phyloP scores from a whole-genome alignment of 1,284 basidiomycete species.

The Sporisorium sorghi region DNA sequence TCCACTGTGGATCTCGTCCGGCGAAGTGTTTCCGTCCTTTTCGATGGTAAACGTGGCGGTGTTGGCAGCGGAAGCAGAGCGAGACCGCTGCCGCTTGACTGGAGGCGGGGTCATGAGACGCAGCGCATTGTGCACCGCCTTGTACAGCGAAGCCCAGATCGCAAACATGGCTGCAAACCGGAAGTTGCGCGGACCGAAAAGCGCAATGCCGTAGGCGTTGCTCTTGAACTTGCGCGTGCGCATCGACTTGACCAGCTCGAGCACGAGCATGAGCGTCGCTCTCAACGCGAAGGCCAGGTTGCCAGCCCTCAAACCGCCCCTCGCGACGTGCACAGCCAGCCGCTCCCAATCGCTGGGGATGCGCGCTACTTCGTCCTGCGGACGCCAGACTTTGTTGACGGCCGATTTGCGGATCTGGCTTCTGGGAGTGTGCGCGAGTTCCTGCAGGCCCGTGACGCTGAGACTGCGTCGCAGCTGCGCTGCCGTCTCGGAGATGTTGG shows the following conservation, averaged over 20 bases:
- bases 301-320: conserved; percentile 62
- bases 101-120: conserved; percentile 62
- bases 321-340: conserved; percentile 60
- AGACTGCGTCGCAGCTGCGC: conserved; percentile 62
- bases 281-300: conserved; percentile 63
- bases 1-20: conserved; percentile 37
- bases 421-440: conserved; percentile 59
- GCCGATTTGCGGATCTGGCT: conserved; percentile 59
- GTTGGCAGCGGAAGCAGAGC: conserved; percentile 16
- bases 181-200: conserved; percentile 56
- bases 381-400: conserved; percentile 65
- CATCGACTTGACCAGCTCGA: conserved; percentile 62
- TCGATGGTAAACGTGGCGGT: conserved; percentile 14
- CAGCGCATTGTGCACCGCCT: conserved; percentile 64
- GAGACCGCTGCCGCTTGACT: conserved; percentile 23
- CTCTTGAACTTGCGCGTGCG: conserved; percentile 50
- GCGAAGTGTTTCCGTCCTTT: conserved; percentile 18
- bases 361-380: conserved; percentile 62
- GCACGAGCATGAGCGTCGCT: conserved; percentile 56
- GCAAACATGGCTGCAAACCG: conserved; percentile 65
- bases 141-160: conserved; percentile 66
- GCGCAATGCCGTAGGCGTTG: conserved; percentile 43
- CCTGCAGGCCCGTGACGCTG: conserved; percentile 59
- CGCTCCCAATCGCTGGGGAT: conserved; percentile 67
- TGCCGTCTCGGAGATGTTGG: conserved; percentile 64